These are phyloP conservation scores for Russula ochroleuca DNA, from an alignment of 768 basidiomycete species.

Conservation along the genomic window DNA sequence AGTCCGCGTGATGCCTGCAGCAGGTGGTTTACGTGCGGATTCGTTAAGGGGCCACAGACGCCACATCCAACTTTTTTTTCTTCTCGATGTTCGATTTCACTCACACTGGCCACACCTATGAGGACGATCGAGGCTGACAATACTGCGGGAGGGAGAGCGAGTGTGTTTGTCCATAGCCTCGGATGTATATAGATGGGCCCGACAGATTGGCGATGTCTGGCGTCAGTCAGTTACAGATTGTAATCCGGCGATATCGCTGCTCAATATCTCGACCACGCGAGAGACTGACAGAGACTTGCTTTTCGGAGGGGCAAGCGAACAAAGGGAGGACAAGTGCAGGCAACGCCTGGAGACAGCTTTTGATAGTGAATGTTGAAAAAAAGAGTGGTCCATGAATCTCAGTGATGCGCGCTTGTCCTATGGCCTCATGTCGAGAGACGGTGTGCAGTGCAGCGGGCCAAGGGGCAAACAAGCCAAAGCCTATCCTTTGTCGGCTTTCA, in stretches of 20 bases:
- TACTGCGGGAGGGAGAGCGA: not conserved
- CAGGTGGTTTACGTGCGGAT: conserved; percentile 27
- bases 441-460: conserved; percentile 28
- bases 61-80: conserved; percentile 9
- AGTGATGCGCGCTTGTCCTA: conserved; percentile 21
- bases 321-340: not conserved
- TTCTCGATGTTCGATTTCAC: not conserved
- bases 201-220: conserved; percentile 18
- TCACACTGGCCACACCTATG: not conserved
- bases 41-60: conserved; percentile 15
- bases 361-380: not conserved
- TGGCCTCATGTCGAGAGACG: conserved; percentile 27
- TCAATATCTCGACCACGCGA: not conserved
- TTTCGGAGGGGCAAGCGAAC: not conserved
- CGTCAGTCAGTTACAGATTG: conserved; percentile 7
- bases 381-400: not conserved
- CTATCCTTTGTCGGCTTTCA: conserved; percentile 27
- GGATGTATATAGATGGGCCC: conserved; percentile 13
- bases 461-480: conserved; percentile 28
- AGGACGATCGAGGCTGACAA: not conserved
- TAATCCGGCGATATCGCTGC: conserved; percentile 3
- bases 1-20: conserved; percentile 21
- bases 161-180: not conserved
- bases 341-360: not conserved
- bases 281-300: not conserved